A percentile compares a stretch with the other conserved stretches of the same genome.
Conservation (phyloP, 2,329 filamentous ascomycete genomes). For the Raffaelea albimanens region DNA sequence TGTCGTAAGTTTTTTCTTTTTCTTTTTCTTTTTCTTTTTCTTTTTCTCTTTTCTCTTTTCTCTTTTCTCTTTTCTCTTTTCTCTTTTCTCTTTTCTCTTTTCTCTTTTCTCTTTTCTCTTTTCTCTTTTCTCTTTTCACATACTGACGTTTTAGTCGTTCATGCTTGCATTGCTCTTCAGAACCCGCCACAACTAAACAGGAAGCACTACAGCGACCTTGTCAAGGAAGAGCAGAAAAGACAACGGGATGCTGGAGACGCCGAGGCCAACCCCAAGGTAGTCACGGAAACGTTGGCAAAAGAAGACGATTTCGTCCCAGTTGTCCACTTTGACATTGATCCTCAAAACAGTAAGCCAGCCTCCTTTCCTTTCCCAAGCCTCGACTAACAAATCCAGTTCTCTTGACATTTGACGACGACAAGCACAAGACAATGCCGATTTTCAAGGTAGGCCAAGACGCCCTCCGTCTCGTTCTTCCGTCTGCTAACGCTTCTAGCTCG, state of each 20-base stretch:
- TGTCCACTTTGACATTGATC: conserved; percentile 10
- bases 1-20: conserved; percentile 2
- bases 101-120: not conserved
- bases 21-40: not conserved
- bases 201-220: not conserved
- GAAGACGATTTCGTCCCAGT: not conserved
- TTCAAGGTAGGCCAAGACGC: conserved; percentile 1
- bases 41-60: not conserved
- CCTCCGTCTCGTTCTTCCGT: not conserved
- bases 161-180: conserved; percentile 3
- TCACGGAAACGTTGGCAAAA: not conserved
- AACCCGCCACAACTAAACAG: not conserved
- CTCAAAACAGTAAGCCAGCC: conserved; percentile 4
- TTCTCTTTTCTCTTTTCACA: not conserved
- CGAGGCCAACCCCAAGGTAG: not conserved
- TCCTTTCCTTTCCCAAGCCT: not conserved
- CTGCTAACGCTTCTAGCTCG: not conserved
- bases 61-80: not conserved
- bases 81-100: not conserved
- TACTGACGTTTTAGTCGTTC: not conserved
- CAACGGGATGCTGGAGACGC: not conserved
- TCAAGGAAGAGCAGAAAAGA: not conserved
- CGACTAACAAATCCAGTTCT: not conserved
- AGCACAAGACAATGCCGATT: conserved; percentile 5
- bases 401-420: not conserved